These are phyloP conservation scores for Lineolata rhizophorae DNA, from an alignment of 495 filamentous ascomycete genomes.

Conservation along the genomic window DNA sequence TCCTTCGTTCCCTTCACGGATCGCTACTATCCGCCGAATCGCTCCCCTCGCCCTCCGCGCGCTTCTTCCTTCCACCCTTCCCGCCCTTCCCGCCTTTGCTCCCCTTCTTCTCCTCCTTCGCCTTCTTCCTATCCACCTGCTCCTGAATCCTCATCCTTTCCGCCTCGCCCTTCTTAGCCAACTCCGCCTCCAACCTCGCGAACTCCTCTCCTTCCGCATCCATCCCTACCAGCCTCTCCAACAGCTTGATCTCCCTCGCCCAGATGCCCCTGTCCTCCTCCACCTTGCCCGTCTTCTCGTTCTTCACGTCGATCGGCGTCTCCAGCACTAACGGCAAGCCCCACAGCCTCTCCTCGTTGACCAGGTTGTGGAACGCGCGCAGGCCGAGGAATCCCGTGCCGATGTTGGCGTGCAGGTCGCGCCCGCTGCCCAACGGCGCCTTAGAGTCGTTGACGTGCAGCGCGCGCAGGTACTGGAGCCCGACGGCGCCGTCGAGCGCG, in stretches of 20 bases:
- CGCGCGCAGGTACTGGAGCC: constrained; percentile 56
- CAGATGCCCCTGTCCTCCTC: constrained; percentile 37
- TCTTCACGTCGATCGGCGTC: constrained; percentile 64
- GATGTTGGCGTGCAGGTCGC: constrained; percentile 86
- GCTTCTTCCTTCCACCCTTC: constrained; percentile 6
- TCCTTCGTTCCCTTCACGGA: too few species aligned
- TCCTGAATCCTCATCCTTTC: constrained; percentile 57
- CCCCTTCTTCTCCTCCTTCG: constrained; percentile 18
- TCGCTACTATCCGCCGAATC: too few species aligned
- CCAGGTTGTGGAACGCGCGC: constrained; percentile 70
- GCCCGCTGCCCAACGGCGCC: constrained; percentile 51
- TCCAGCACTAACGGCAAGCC: constrained; percentile 81
- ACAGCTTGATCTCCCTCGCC: constrained; percentile 27
- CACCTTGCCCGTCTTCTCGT: constrained; percentile 24
- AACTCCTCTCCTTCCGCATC: constrained; percentile 52
- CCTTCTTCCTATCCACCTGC: constrained; percentile 49
- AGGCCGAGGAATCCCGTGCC: constrained; percentile 82
- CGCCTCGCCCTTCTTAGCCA: constrained; percentile 42
- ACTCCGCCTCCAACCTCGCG: constrained; percentile 30
- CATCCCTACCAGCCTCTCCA: constrained; percentile 74
- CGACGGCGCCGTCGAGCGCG: constrained; percentile 62
- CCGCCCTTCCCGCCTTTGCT: constrained; percentile 1
- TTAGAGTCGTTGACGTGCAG: constrained; percentile 90
- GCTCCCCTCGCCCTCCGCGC: constrained; percentile 4
- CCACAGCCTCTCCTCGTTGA: constrained; percentile 62